phyloP scores from a whole-genome alignment of 208 protist genomes.

The Trypanosomatidae sp. region DNA sequence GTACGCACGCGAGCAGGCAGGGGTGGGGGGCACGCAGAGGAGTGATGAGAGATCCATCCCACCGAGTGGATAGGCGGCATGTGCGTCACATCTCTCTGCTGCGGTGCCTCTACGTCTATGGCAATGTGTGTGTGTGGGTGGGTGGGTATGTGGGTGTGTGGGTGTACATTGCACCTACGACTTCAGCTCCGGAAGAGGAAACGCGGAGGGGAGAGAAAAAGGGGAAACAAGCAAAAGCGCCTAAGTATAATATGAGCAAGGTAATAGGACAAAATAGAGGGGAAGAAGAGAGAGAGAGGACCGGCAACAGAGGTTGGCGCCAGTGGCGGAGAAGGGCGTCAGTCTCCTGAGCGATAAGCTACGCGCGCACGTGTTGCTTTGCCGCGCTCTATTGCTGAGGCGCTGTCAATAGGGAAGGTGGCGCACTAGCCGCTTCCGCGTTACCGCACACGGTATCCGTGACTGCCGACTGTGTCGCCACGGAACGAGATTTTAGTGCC shows the following conservation, averaged over 20 bases:
- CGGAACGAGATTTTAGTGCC: slow-evolving; percentile 19
- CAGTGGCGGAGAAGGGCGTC: not conserved
- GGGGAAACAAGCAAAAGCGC: not conserved
- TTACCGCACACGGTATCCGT: slow-evolving; percentile 14
- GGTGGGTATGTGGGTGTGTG: too few species aligned
- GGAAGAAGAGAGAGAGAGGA: not conserved
- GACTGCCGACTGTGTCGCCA: slow-evolving; percentile 23
- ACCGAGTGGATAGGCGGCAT: not conserved
- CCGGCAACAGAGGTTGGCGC: not conserved
- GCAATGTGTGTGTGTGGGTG: not conserved
- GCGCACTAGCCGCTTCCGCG: not conserved
- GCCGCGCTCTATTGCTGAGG: not conserved
- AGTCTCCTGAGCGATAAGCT: not conserved
- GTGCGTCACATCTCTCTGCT: not conserved
- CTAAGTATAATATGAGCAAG: not conserved
- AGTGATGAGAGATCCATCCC: not conserved
- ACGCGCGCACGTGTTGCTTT: not conserved
- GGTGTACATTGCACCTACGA: not conserved
- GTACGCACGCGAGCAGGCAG: not conserved
- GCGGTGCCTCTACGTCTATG: not conserved
- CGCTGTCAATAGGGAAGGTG: not conserved
- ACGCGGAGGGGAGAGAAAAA: not conserved
- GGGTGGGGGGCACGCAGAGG: not conserved
- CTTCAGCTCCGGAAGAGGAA: not conserved
- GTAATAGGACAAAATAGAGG: not conserved